phyloP scores from a whole-genome alignment of 257 asterid genomes.

The Ligustrum vulgare region DNA sequence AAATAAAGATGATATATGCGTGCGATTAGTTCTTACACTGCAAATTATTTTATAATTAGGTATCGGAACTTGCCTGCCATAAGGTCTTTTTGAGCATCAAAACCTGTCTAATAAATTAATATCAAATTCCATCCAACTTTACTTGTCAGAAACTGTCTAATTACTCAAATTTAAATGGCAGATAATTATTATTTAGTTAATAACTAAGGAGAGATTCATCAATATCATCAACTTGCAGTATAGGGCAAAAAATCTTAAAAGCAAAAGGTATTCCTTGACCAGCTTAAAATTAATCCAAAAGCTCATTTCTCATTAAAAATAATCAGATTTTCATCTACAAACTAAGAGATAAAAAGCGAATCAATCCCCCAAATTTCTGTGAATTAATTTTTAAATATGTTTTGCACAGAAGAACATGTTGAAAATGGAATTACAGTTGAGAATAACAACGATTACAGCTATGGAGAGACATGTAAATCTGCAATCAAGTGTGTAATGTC shows the following conservation, averaged over 20 bases:
- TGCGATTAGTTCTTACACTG: too few species aligned
- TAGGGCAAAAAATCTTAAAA: background rate
- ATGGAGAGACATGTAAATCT: background rate
- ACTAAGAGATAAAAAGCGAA: background rate
- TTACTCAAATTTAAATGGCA: conserved; percentile 13
- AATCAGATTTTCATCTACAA: background rate
- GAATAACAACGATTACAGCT: background rate
- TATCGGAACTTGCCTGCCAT: background rate
- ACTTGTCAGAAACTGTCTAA: conserved; percentile 55
- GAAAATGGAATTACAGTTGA: background rate
- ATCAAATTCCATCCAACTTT: conserved; percentile 29
- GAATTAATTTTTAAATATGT: too few species aligned
- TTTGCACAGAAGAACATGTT: background rate
- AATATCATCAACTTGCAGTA: background rate
- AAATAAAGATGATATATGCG: too few species aligned
- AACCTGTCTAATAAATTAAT: conserved; percentile 22
- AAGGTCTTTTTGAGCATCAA: conserved; percentile 15
- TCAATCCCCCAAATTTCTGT: too few species aligned
- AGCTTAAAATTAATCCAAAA: background rate
- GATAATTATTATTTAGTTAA: background rate
- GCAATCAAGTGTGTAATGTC: background rate
- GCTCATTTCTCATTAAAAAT: background rate
- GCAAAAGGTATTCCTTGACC: background rate
- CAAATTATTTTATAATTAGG: too few species aligned
- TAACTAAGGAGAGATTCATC: background rate